Percentiles rank a stretch among this genome's conserved stretches.
These are phyloP conservation scores for Chenopodium suecicum DNA, from an alignment of 148 eudicot genomes.

Conservation along the genomic window DNA sequence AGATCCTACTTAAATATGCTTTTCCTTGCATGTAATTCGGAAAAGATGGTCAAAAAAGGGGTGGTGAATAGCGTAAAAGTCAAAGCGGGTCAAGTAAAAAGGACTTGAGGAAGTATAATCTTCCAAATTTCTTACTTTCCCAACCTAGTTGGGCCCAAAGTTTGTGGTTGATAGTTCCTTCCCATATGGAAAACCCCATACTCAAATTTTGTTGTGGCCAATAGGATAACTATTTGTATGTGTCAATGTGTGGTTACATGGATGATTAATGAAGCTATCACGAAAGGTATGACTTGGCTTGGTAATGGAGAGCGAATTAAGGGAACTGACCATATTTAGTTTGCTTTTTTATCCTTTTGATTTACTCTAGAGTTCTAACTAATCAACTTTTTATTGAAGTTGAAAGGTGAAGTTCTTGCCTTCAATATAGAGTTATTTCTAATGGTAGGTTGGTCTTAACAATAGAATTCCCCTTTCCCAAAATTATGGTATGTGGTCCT, in stretches of 20 bases:
- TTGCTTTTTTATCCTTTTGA: neutral
- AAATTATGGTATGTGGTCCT: conserved; percentile 15
- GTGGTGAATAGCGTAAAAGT: too few relatives aligned
- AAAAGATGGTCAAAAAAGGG: too few relatives aligned
- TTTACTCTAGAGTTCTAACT: neutral
- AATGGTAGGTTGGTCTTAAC: neutral
- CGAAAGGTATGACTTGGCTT: neutral
- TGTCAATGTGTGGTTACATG: neutral
- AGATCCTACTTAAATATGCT: too few relatives aligned
- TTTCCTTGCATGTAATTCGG: too few relatives aligned
- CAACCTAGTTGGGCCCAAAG: too few relatives aligned
- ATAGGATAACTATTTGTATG: neutral
- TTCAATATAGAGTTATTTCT: neutral
- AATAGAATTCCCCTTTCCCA: neutral
- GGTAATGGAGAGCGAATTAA: neutral
- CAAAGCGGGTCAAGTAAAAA: too few relatives aligned
- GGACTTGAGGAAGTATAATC: too few relatives aligned
- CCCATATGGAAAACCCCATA: too few relatives aligned
- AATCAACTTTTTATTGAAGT: neutral
- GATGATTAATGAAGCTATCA: neutral
- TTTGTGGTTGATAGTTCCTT: too few relatives aligned
- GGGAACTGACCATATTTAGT: too few relatives aligned
- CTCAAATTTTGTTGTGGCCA: neutral
- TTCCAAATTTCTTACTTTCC: too few relatives aligned
- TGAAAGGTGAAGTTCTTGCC: neutral